These are phyloP conservation scores for Phytopythium ostracodes DNA, from an alignment of 352 stramenopile genomes.

Conservation along the genomic window DNA sequence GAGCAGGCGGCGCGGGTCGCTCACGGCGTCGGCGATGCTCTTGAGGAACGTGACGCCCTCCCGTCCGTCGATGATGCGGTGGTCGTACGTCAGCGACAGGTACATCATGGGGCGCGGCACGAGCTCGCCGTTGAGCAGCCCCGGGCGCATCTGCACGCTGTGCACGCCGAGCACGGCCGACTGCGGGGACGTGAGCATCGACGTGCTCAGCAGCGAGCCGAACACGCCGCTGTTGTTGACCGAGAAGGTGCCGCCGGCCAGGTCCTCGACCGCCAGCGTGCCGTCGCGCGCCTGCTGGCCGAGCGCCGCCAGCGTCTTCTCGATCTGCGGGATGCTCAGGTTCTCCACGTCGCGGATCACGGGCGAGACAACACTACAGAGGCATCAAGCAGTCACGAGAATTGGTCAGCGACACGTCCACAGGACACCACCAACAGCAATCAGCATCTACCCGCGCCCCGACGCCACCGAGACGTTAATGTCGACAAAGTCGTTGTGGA, in stretches of 20 bases:
- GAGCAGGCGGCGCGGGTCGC: conserved; percentile 93
- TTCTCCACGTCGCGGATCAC: conserved; percentile 97
- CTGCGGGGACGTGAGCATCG: conserved; percentile 98
- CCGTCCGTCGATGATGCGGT: conserved; percentile 98
- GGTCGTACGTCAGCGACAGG: conserved; percentile 99
- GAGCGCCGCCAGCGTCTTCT: conserved; percentile 93
- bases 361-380: conserved; percentile 93
- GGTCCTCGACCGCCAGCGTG: conserved; percentile 85
- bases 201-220: conserved; percentile 97
- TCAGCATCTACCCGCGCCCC: conserved; percentile 72
- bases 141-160: conserved; percentile 95
- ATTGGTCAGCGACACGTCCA: neutral
- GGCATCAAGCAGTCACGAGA: conserved; percentile 2
- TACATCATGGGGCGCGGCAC: conserved; percentile 99
- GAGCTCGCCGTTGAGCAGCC: conserved; percentile 91
- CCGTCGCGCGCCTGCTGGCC: conserved; percentile 66
- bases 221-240: conserved; percentile 59
- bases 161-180: conserved; percentile 98
- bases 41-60: conserved; percentile 99
- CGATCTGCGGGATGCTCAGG: conserved; percentile 95
- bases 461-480: conserved; percentile 97
- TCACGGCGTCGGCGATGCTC: conserved; percentile 96
- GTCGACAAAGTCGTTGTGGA: conserved; percentile 99
- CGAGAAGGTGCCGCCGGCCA: conserved; percentile 46
- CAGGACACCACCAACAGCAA: neutral